phyloP scores from a whole-genome alignment of 2,329 filamentous ascomycete genomes.

The Nigrospora oryzae region DNA sequence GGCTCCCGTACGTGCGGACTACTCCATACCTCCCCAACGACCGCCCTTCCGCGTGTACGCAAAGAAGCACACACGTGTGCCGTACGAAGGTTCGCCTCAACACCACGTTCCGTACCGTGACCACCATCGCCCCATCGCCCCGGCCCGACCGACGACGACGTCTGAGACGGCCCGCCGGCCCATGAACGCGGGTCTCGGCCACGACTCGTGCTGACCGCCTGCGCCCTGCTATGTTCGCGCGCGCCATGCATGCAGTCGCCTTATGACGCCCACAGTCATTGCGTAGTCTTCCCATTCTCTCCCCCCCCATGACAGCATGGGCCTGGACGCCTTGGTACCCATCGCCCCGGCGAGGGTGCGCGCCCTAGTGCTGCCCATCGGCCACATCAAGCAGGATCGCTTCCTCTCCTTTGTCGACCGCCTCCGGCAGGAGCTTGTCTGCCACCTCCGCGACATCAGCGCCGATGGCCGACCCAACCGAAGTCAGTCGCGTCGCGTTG shows the following conservation, averaged over 20 bases:
- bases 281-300: too few relatives aligned
- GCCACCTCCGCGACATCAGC: conserved; percentile 79
- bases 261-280: neutral
- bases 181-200: neutral
- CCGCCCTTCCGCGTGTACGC: too few relatives aligned
- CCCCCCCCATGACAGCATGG: conserved; percentile 56
- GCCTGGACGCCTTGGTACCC: conserved; percentile 80
- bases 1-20: too few relatives aligned
- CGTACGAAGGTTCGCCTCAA: too few relatives aligned
- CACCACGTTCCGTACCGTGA: too few relatives aligned
- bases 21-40: too few relatives aligned
- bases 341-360: conserved; percentile 86
- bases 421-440: conserved; percentile 69
- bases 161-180: neutral
- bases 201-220: conserved; percentile 1
- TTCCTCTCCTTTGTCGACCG: conserved; percentile 74
- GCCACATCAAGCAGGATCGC: conserved; percentile 72
- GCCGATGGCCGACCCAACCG: conserved; percentile 77
- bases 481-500: conserved; percentile 48
- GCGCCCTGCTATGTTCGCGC: conserved; percentile 1
- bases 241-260: conserved; percentile 1
- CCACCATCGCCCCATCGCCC: too few relatives aligned
- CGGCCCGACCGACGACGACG: too few relatives aligned
- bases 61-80: too few relatives aligned
- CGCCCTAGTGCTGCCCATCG: conserved; percentile 78